Conservation (phyloP, 306 rosid genomes). For the Vachellia pachyceras region DNA sequence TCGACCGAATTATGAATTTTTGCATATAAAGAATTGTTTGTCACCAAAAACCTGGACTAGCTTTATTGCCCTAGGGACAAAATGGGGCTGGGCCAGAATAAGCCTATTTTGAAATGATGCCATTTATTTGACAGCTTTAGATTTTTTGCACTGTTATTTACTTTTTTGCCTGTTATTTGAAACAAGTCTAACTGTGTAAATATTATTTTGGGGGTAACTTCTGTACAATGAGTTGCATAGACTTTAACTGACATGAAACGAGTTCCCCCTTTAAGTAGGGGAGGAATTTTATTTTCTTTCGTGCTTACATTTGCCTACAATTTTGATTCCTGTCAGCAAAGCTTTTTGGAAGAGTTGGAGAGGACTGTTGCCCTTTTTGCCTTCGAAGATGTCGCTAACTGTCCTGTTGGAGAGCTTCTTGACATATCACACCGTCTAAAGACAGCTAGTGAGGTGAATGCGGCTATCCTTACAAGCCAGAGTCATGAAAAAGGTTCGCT, state of each 20-base stretch:
- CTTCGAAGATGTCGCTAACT: constrained; percentile 88
- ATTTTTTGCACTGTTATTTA: constrained; percentile 26
- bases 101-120: neutral
- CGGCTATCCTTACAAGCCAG: constrained; percentile 92
- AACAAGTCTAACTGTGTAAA: constrained; percentile 8
- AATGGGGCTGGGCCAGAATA: neutral
- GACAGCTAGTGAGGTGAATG: constrained; percentile 98
- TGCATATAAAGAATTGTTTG: neutral
- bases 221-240: too few relatives aligned
- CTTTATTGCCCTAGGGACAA: neutral
- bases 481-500: constrained; percentile 92
- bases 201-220: too few relatives aligned
- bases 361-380: constrained; percentile 95
- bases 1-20: neutral
- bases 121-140: neutral
- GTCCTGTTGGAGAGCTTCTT: constrained; percentile 94
- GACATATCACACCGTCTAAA: constrained; percentile 94
- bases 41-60: neutral
- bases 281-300: too few relatives aligned
- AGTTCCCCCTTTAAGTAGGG: too few relatives aligned
- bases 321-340: constrained; percentile 64
- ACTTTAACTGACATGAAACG: too few relatives aligned
- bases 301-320: constrained; percentile 31
- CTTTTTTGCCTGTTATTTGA: constrained; percentile 28
- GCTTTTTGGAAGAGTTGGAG: constrained; percentile 97